Evolutionary conservation across 1,139 yeast species (phyloP).

Genomic region (Magnusiomyces paraingens): DNA sequence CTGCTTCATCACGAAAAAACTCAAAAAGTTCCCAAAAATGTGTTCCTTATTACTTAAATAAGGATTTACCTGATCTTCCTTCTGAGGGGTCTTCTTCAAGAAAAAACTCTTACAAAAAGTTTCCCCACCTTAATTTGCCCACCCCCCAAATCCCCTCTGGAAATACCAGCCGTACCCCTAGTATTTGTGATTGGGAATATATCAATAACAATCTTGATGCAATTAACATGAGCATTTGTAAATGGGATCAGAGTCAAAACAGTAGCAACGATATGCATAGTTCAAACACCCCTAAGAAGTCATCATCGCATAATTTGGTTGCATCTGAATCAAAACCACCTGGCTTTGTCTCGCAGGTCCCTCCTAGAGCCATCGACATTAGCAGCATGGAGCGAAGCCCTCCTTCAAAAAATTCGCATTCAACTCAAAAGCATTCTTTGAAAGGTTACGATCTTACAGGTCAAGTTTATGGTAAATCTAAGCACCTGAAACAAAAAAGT

Average conservation of each 20-base stretch:
- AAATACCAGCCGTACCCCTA: neutral
- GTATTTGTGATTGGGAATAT: slow-evolving; percentile 5
- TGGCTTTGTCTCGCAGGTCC: neutral
- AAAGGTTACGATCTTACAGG: neutral
- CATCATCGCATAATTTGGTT: too few species aligned
- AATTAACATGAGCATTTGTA: slow-evolving; percentile 3
- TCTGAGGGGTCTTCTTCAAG: neutral
- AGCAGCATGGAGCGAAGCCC: slow-evolving; percentile 1
- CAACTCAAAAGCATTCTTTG: neutral
- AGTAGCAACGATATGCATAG: neutral
- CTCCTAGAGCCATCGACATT: slow-evolving; percentile 6
- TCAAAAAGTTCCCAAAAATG: neutral
- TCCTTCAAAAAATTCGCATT: neutral
- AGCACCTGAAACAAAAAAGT: neutral
- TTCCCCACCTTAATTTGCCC: neutral
- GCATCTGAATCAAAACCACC: too few species aligned
- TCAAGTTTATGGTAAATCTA: neutral
- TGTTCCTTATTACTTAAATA: neutral
- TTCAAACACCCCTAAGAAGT: too few species aligned
- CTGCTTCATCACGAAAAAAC: neutral
- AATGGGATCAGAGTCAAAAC: slow-evolving; percentile 1
- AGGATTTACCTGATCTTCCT: slow-evolving; percentile 5
- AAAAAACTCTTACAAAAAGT: neutral
- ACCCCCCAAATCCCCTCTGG: neutral
- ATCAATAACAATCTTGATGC: slow-evolving; percentile 3